Base-by-base conservation (phyloP, 371 early-diverging fungal species). In the Cokeromyces recurvatus region DNA sequence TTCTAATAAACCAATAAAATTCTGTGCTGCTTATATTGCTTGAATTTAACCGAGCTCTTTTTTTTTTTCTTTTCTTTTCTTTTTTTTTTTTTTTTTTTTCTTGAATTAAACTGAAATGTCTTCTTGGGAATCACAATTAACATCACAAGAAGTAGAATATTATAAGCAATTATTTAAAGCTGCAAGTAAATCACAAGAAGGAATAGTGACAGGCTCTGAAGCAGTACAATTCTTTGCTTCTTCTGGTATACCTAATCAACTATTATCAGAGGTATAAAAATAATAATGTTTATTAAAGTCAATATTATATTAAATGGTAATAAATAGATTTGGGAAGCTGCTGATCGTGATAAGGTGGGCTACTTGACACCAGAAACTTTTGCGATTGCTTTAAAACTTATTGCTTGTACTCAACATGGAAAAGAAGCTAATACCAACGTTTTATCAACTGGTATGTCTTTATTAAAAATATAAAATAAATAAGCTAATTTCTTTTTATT, bases 171-270 rank as follows among this genome's bases (percentile, higher is more conserved):
- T 86, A 15, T 91, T 89, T 52, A 62, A 76, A 27, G 54, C 68
- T 7, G 86, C 84, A 0, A 88, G 86, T 55, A 62, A 63, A 20
- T 62, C 71, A 3, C 73, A 77, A 27, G 72, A 77, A 34, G 89
- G 87, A 3, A 58, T 80, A 34, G 77, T 95, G 16, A 77, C 77
- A n/a, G 89, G 93, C 4, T 58, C 74, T 23, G 78, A 81, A 39
- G 92, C 92, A 5, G 92, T 90, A 3, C 82, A 79, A 2, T 92
- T 94, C 61, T 82, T 94, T 71, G 79, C 80, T 46, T 86, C 84
- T 55, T 92, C 91, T 3, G 78, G 82, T 27, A 78, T 95, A 0
- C 79, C 89, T 0, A 78, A 79, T 27, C 66, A 71, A 24, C 71
- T 78, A 9, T 74, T 95, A n/a, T 82, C 86, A 42, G 81, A 87